These are phyloP conservation scores for Coemansia guatemalensis DNA, from an alignment of 192 early-diverging fungal species.

Conservation along the genomic window DNA sequence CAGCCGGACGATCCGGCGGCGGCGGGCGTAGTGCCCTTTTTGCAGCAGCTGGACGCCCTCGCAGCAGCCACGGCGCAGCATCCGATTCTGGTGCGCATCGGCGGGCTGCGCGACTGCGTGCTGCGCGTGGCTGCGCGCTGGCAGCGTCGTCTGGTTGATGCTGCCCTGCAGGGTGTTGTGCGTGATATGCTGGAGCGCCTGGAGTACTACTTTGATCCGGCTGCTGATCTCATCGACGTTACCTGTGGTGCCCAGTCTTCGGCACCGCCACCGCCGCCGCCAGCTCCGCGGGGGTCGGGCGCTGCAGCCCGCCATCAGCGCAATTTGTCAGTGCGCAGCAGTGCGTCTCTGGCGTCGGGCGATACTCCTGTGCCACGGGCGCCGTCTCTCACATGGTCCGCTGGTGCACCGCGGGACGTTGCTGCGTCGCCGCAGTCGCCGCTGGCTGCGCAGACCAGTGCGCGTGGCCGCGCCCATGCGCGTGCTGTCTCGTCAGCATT, in stretches of 20 bases:
- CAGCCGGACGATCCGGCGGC: constrained; percentile 34
- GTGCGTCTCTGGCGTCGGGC: constrained; percentile 28
- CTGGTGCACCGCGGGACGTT: not conserved
- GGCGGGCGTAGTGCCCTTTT: constrained; percentile 11
- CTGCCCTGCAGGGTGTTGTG: constrained; percentile 29
- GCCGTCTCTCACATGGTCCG: constrained; percentile 20
- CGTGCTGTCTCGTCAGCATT: constrained; percentile 49
- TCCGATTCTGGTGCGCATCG: constrained; percentile 44
- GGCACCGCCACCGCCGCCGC: constrained; percentile 5
- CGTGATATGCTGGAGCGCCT: constrained; percentile 48
- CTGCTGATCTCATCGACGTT: constrained; percentile 14
- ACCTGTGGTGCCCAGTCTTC: not conserved
- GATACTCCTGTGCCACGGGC: not conserved
- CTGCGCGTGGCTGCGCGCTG: constrained; percentile 29
- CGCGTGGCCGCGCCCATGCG: constrained; percentile 38
- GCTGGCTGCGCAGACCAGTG: constrained; percentile 14
- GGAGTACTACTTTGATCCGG: constrained; percentile 50
- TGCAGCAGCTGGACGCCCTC: constrained; percentile 40
- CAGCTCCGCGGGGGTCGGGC: constrained; percentile 10
- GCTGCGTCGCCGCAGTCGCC: constrained; percentile 26
- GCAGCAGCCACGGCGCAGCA: constrained; percentile 14
- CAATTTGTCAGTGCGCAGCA: constrained; percentile 30
- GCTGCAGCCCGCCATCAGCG: constrained; percentile 37
- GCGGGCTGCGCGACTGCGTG: constrained; percentile 34
- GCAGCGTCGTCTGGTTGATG: constrained; percentile 39